A percentile compares a stretch with the other conserved stretches of the same genome.
Conservation (phyloP, 2,329 filamentous ascomycete species). For the Pseudogymnoascus pannorum region DNA sequence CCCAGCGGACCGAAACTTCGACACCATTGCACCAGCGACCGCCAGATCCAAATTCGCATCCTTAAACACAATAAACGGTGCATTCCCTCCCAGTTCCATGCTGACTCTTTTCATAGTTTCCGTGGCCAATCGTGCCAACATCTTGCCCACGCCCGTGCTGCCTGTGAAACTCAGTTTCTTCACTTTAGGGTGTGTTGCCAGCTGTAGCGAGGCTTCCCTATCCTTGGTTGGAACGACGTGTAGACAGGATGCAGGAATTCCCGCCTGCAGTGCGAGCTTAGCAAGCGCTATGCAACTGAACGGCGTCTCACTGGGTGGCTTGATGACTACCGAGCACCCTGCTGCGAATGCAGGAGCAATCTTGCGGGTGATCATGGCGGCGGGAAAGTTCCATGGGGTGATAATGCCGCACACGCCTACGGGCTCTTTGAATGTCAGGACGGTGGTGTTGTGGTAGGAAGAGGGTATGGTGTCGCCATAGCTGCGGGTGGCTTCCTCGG, state of each 20-base stretch:
- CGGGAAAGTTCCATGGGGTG: constrained; percentile 67
- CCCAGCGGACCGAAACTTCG: constrained; percentile 55
- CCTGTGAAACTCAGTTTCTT: constrained; percentile 59
- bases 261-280: constrained; percentile 45
- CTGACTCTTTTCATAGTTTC: constrained; percentile 57
- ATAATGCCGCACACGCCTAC: constrained; percentile 59
- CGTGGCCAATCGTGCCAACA: constrained; percentile 52
- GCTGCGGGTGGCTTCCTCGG: constrained; percentile 55
- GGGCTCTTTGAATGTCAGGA: constrained; percentile 69
- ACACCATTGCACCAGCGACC: constrained; percentile 37
- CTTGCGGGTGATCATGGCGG: constrained; percentile 62
- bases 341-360: constrained; percentile 61
- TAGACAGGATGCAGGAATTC: constrained; percentile 53
- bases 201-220: constrained; percentile 46
- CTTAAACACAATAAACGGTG: constrained; percentile 57
- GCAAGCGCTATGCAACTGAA: constrained; percentile 48
- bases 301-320: constrained; percentile 63
- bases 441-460: constrained; percentile 53
- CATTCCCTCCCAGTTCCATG: constrained; percentile 59
- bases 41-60: constrained; percentile 56
- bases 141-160: constrained; percentile 53
- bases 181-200: constrained; percentile 45
- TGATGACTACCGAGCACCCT: constrained; percentile 67
- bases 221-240: constrained; percentile 55
- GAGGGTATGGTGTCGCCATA: constrained; percentile 44